phyloP scores from a whole-genome alignment of 495 filamentous ascomycete genomes.

The Aspergillus heteromorphus region DNA sequence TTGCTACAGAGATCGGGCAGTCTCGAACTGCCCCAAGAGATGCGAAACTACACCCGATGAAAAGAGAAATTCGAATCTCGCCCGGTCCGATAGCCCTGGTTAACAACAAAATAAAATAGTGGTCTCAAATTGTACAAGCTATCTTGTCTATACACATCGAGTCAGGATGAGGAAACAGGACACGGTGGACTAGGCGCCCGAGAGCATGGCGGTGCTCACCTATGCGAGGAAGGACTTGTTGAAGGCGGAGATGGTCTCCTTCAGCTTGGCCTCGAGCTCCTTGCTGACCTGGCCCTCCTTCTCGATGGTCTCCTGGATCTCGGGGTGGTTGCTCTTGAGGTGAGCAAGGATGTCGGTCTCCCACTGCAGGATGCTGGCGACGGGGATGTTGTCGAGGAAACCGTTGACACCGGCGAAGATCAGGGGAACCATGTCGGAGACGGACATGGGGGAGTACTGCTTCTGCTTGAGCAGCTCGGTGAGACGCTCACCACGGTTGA shows the following conservation, averaged over 20 bases:
- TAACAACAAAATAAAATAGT: constrained; percentile 42
- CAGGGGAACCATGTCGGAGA: constrained; percentile 98
- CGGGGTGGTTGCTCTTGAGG: constrained; percentile 82
- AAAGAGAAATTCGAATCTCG: constrained; percentile 8
- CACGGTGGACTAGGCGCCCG: constrained; percentile 31
- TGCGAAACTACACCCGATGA: constrained; percentile 17
- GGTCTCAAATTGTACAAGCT: constrained; percentile 53
- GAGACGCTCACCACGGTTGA: constrained; percentile 97
- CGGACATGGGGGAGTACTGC: constrained; percentile 98
- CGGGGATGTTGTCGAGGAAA: constrained; percentile 80
- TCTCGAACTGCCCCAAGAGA: constrained; percentile 1
- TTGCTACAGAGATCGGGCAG: constrained; percentile 18
- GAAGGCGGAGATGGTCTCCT: constrained; percentile 72
- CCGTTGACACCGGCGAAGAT: constrained; percentile 99
- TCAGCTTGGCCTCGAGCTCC: constrained; percentile 84
- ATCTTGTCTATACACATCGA: constrained; percentile 51
- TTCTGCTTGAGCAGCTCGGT: constrained; percentile 99
- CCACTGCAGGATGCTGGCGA: constrained; percentile 81
- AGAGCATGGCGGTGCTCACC: constrained; percentile 36
- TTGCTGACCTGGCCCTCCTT: constrained; percentile 96
- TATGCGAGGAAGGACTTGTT: constrained; percentile 83
- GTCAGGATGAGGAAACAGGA: constrained; percentile 40
- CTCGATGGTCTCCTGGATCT: constrained; percentile 80
- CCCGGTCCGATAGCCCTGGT: constrained; percentile 17
- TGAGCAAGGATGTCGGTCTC: constrained; percentile 90